These are phyloP conservation scores for Sporothrix protearum DNA, from an alignment of 2,329 filamentous ascomycete genomes.

Conservation along the genomic window DNA sequence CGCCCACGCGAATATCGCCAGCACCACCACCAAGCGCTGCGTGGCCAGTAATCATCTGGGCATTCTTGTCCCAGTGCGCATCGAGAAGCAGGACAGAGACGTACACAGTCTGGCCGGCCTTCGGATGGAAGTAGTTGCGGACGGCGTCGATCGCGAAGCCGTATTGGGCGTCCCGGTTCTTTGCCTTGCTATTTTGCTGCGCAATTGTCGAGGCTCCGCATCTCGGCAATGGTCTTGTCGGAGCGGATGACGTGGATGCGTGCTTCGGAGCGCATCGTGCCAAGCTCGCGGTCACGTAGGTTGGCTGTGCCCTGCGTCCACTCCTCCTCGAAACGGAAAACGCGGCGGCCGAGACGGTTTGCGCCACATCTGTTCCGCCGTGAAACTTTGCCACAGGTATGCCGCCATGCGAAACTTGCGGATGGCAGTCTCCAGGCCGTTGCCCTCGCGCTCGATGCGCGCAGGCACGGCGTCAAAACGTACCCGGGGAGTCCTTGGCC, in stretches of 20 bases:
- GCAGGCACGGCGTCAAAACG: slow-evolving; percentile 82
- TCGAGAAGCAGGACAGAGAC: slow-evolving; percentile 86
- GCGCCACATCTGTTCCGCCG: slow-evolving; percentile 91
- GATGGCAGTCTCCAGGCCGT: slow-evolving; percentile 73
- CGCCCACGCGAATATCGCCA: slow-evolving; percentile 74
- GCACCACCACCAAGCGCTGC: slow-evolving; percentile 74
- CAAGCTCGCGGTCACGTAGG: slow-evolving; percentile 65
- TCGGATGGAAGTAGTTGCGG: slow-evolving; percentile 68
- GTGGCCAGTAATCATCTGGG: slow-evolving; percentile 71
- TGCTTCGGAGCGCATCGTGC: slow-evolving; percentile 82
- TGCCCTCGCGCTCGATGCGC: slow-evolving; percentile 73
- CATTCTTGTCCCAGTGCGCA: slow-evolving; percentile 74
- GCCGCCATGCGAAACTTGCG: slow-evolving; percentile 92
- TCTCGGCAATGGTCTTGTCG: slow-evolving; percentile 79
- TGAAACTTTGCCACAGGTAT: slow-evolving; percentile 96
- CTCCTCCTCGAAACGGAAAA: slow-evolving; percentile 90
- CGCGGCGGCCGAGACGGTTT: slow-evolving; percentile 83
- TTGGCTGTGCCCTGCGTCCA: slow-evolving; percentile 84
- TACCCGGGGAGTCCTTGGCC: slow-evolving; percentile 81
- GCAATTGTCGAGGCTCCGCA: slow-evolving; percentile 71
- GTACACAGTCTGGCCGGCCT: slow-evolving; percentile 77
- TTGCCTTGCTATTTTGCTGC: slow-evolving; percentile 69
- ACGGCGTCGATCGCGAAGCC: slow-evolving; percentile 74
- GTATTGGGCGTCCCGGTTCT: slow-evolving; percentile 70
- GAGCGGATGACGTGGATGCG: slow-evolving; percentile 81